phyloP scores from a whole-genome alignment of 768 basidiomycete species.

The Boletus vermiculosoides region DNA sequence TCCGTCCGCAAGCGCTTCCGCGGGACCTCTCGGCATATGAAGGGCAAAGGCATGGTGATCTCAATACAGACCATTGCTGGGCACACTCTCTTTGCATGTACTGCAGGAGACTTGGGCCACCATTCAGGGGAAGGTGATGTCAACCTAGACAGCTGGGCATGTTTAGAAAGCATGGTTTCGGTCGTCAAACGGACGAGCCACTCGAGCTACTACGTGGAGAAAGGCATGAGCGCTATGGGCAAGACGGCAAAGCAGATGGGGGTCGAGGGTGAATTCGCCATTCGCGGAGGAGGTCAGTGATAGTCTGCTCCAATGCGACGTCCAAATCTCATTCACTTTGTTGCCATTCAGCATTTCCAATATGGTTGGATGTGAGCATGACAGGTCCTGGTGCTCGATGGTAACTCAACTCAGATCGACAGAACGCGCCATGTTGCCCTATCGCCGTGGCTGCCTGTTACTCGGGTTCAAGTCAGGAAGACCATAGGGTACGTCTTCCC shows the following conservation, averaged over 20 bases:
- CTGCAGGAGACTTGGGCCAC: constrained; percentile 77
- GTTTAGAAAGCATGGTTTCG: constrained; percentile 75
- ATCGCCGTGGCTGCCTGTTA: constrained; percentile 77
- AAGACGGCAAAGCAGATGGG: constrained; percentile 74
- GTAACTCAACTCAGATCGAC: constrained; percentile 5
- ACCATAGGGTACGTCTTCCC: constrained; percentile 60
- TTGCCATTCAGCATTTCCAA: constrained; percentile 65
- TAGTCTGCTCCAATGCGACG: not conserved
- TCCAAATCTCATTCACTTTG: constrained; percentile 2
- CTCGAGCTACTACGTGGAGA: constrained; percentile 84
- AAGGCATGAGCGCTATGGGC: constrained; percentile 81
- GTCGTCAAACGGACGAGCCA: constrained; percentile 80
- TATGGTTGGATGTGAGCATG: constrained; percentile 70
- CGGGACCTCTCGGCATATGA: constrained; percentile 62
- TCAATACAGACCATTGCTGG: constrained; percentile 78
- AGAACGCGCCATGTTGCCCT: constrained; percentile 84
- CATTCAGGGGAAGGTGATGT: constrained; percentile 68
- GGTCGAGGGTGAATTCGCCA: constrained; percentile 58
- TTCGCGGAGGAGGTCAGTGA: constrained; percentile 75
- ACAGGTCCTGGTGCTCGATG: not conserved
- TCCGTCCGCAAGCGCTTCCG: constrained; percentile 85
- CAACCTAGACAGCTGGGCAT: constrained; percentile 77
- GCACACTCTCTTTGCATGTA: constrained; percentile 77
- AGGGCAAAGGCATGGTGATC: constrained; percentile 79
- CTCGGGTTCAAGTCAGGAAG: constrained; percentile 78